Evolutionary conservation across 1,139 yeast genomes (phyloP), one percentile per base, ranked within the genome.

Genomic region (Yamadazyma spencermartinsiae): DNA sequence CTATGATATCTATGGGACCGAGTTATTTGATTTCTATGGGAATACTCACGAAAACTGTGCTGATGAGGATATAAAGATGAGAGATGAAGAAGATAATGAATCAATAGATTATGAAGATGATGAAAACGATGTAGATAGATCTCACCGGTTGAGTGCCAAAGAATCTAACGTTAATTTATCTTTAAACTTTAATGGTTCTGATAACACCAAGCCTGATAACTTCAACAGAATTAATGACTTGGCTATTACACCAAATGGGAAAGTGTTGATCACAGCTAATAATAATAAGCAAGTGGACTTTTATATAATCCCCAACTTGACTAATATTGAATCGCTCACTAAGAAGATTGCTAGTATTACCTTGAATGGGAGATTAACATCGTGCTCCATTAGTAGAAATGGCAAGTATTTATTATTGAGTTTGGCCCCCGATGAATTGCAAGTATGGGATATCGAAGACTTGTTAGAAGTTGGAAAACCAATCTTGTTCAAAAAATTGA

Each of bases 401-500:
- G 75, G 75, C 45, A 63, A 77, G 65, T 61, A 59, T 69, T 68
- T 84, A 4, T 59, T 88, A 28, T 70, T 87, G 24, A 84, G 80
- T 50, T 74, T 82, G 12, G 79, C 80, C n/a, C 86, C 89, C 0
- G 89, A 85, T 49, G 94, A 85, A 52, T 61, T 89, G 13, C 94
- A 86, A 52, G 65, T 88, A 6, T 88, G 95, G 94, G 84, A 86
- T 51, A 68, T 72, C 20, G 46, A 45, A 33, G 34, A 41, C 24
- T 30, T 46, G 13, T 30, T 29, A 9, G 41, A 36, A n/a, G 41
- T 40, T n/a, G 61, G 57, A 29, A 54, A 50, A 33, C 74, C 74
- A 1, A 60, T 76, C 0, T 60, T 85, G 19, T 73, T 79, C 26
- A 78, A 79, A 40, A 84, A 79, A 49, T 83, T 76, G 48, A 65